These are phyloP conservation scores for Ploettnerulaceae sp. DNA, from an alignment of 2,329 filamentous ascomycete species.

Conservation along the genomic window DNA sequence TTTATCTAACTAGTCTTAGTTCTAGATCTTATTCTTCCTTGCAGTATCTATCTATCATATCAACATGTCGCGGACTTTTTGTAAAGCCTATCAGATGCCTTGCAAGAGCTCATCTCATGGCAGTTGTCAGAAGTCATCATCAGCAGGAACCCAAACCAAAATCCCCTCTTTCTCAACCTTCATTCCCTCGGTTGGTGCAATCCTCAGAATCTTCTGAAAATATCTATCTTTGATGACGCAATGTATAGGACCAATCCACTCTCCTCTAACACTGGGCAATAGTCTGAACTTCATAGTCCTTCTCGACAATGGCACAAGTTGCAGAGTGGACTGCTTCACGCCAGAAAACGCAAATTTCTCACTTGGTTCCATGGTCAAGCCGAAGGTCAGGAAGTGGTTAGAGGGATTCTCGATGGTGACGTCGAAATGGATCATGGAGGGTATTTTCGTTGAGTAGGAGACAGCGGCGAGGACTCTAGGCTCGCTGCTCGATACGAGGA, in stretches of 20 bases:
- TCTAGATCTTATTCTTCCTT: background rate
- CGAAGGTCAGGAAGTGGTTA: conserved; percentile 90
- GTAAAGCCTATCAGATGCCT: background rate
- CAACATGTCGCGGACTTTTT: background rate
- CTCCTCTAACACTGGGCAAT: conserved; percentile 58
- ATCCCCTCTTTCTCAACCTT: conserved; percentile 59
- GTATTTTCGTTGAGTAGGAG: conserved; percentile 38
- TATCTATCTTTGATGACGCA: conserved; percentile 82
- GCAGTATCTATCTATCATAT: conserved; percentile 4
- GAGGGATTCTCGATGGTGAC: conserved; percentile 91
- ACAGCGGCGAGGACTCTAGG: conserved; percentile 68
- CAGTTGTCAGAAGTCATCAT: conserved; percentile 21
- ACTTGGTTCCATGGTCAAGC: conserved; percentile 83
- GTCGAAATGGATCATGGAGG: conserved; percentile 41
- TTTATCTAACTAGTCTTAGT: background rate
- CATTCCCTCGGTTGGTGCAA: conserved; percentile 73
- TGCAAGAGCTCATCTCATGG: background rate
- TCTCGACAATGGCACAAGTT: conserved; percentile 77
- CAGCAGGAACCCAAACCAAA: conserved; percentile 55
- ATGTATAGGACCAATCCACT: conserved; percentile 63
- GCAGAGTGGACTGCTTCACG: conserved; percentile 72
- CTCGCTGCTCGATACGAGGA: conserved; percentile 76
- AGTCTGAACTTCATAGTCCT: conserved; percentile 69
- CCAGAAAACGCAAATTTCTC: conserved; percentile 93
- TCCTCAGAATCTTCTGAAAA: conserved; percentile 83